phyloP scores from a whole-genome alignment of 805 yeast species.

The Metahyphopichia silvanorum region DNA sequence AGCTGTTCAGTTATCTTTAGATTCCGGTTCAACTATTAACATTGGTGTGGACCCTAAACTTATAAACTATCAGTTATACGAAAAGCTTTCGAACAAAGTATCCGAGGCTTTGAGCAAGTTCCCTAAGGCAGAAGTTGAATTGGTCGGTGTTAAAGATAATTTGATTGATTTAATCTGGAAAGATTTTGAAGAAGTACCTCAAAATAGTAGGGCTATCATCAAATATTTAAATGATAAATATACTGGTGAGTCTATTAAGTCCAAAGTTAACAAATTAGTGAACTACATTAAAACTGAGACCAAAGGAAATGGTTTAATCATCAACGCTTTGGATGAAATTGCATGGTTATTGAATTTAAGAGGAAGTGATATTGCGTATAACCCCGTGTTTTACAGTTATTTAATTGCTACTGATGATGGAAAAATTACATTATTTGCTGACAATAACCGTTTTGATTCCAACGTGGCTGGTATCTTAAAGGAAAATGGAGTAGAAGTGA shows the following conservation, averaged over 20 bases:
- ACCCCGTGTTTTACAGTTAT: slow-evolving; percentile 51
- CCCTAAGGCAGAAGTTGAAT: slow-evolving; percentile 32
- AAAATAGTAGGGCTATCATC: slow-evolving; percentile 49
- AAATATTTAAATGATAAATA: slow-evolving; percentile 47
- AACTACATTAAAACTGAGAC: slow-evolving; percentile 14
- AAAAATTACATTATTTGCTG: slow-evolving; percentile 40
- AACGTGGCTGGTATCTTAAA: slow-evolving; percentile 22
- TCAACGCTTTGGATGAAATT: slow-evolving; percentile 74
- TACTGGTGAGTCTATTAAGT: slow-evolving; percentile 61
- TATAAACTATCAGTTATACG: slow-evolving; percentile 33
- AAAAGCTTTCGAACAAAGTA: slow-evolving; percentile 29
- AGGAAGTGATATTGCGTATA: slow-evolving; percentile 53
- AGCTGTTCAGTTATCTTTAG: slow-evolving; percentile 48
- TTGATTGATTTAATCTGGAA: slow-evolving; percentile 77
- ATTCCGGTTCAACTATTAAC: slow-evolving; percentile 35
- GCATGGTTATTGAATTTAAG: slow-evolving; percentile 74
- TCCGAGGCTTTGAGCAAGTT: slow-evolving; percentile 17
- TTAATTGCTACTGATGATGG: slow-evolving; percentile 27
- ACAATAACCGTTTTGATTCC: slow-evolving; percentile 36
- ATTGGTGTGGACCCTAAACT: slow-evolving; percentile 52
- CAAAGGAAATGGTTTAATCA: slow-evolving; percentile 33
- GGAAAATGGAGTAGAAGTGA: slow-evolving; percentile 24
- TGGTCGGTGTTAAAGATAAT: slow-evolving; percentile 52
- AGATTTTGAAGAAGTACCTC: slow-evolving; percentile 61
- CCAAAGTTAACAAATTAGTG: slow-evolving; percentile 52